Conservation (phyloP, 495 filamentous ascomycete genomes). For the Talaromyces nanjingensis region DNA sequence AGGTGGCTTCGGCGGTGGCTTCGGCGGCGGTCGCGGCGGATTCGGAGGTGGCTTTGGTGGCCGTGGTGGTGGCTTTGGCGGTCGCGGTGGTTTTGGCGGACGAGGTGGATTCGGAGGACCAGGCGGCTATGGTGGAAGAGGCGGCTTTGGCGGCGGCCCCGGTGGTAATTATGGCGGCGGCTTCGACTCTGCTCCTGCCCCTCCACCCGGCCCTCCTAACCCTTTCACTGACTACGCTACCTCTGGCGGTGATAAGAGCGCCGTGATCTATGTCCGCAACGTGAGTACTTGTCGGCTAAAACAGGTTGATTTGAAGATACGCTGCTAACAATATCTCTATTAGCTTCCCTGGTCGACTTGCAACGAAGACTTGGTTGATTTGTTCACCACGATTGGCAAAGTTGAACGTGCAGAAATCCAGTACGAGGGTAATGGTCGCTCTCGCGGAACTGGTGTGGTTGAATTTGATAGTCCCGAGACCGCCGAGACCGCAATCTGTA, state of each 20-base stretch:
- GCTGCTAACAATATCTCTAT: conserved; percentile 7
- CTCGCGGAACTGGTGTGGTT: conserved; percentile 90
- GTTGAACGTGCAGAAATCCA: conserved; percentile 97
- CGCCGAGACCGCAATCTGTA: conserved; percentile 84
- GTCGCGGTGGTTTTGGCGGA: conserved; percentile 41
- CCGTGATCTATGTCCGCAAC: conserved; percentile 92
- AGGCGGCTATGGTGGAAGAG: conserved; percentile 34
- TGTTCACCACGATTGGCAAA: conserved; percentile 97
- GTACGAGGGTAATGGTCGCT: conserved; percentile 94
- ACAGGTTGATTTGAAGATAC: background rate
- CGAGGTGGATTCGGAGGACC: conserved; percentile 37
- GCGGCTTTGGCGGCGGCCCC: conserved; percentile 26
- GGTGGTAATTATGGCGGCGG: conserved; percentile 44
- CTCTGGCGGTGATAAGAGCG: conserved; percentile 73
- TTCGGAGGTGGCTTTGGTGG: conserved; percentile 40
- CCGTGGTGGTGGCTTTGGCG: conserved; percentile 43
- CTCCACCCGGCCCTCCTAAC: conserved; percentile 60
- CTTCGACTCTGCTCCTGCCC: conserved; percentile 35
- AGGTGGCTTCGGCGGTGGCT: conserved; percentile 40
- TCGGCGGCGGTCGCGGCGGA: conserved; percentile 40
- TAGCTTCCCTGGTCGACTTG: conserved; percentile 98
- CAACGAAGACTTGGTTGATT: conserved; percentile 91
- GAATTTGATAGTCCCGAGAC: conserved; percentile 78
- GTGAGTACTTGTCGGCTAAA: conserved; percentile 48
- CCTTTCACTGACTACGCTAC: conserved; percentile 93